Base-by-base conservation (phyloP, 1,139 yeast genomes). In the Yamadazyma buinensis region DNA sequence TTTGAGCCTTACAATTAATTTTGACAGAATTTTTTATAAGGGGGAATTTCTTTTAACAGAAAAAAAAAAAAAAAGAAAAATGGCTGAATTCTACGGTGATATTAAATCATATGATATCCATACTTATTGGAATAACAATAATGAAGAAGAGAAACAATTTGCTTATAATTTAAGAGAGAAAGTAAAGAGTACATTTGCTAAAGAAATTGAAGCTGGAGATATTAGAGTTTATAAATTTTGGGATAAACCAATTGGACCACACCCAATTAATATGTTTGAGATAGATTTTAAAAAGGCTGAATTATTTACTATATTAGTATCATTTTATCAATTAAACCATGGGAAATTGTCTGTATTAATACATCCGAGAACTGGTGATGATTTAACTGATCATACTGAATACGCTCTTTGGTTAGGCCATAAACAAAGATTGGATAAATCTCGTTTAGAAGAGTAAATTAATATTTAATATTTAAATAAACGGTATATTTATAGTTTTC, bases 211-310 rank as follows among this genome's bases (percentile, higher is more conserved):
- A 12, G 46, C 49, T 2, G 77, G 75, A 2, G 55, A 57, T 22
- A 56, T 75, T 18, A 44, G 77, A 33, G 64, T 75, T 5, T 59
- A 63, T 52, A 64, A 65, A 41, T 57, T 74, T 32, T 72, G 75
- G 67, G 74, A 72, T 32, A 54, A 55, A 33, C 72, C 79, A 15
- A 55, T 77, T 30, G 84, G 84, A 0, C 83, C 83, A 1, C 83
- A 77, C 44, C 77, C 81, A 0, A 52, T 64, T 18, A 52, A 50
- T 39, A 66, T 67, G 72, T 67, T 64, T 61, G 73, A 67, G 43
- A 46, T 67, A 31, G 72, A 67, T 49, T 61, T 62, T 39, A 48
- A 48, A 30, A 47, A 39, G n/a, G 64, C 67, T 0, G 64, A 56
- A 27, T 35, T 62, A 13, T 62, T 62, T 38, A 37, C 40, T 4